phyloP scores from a whole-genome alignment of 2,329 filamentous ascomycete species.

The Penicillium sclerotigenum region DNA sequence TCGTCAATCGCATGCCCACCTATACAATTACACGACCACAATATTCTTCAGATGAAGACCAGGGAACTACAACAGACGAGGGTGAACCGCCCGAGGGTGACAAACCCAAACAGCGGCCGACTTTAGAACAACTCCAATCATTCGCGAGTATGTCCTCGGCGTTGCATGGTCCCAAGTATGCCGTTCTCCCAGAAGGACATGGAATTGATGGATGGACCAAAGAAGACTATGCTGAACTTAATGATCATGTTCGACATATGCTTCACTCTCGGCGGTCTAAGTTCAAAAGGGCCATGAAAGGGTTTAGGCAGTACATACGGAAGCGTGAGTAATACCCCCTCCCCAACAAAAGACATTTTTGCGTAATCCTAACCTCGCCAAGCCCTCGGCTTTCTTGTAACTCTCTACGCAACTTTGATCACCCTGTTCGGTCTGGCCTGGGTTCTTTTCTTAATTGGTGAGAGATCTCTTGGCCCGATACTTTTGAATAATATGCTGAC shows the following conservation, averaged over 20 bases:
- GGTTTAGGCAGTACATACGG: conserved; percentile 74
- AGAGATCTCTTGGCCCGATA: conserved; percentile 13
- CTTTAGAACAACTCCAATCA: conserved; percentile 31
- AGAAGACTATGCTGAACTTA: conserved; percentile 71
- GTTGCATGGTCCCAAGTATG: conserved; percentile 69
- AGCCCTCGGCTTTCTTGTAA: conserved; percentile 79
- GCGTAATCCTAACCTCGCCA: neutral
- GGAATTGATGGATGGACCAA: conserved; percentile 70
- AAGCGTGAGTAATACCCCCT: conserved; percentile 53
- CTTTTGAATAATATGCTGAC: conserved; percentile 3
- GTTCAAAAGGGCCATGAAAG: conserved; percentile 75
- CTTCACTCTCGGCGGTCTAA: conserved; percentile 75
- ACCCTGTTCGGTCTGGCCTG: conserved; percentile 81
- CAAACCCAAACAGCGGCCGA: conserved; percentile 27
- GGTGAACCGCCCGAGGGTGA: conserved; percentile 24
- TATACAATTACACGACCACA: conserved; percentile 64
- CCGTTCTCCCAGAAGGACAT: conserved; percentile 72
- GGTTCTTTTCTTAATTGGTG: conserved; percentile 85
- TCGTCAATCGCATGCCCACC: conserved; percentile 73
- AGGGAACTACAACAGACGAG: conserved; percentile 28
- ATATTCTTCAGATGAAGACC: conserved; percentile 34
- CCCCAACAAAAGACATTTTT: neutral
- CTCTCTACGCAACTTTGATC: conserved; percentile 76
- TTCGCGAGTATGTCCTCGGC: conserved; percentile 63
- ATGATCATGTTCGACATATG: conserved; percentile 85